These are phyloP conservation scores for Glarea lozoyensis DNA, from an alignment of 495 filamentous ascomycete genomes.

Conservation along the genomic window DNA sequence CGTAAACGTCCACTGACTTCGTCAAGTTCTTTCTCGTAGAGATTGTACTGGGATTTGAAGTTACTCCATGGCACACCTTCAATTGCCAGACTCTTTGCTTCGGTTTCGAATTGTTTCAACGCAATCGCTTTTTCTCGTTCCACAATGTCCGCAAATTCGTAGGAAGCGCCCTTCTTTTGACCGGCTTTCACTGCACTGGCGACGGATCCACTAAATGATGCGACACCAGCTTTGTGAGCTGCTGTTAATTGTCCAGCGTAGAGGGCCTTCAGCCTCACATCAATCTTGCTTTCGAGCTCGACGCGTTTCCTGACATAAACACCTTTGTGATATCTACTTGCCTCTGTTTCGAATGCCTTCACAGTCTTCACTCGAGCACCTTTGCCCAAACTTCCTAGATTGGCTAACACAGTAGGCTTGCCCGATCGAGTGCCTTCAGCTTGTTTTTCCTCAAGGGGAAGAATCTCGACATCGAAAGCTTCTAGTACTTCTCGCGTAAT, in stretches of 20 bases:
- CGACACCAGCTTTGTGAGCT: slow-evolving; percentile 80
- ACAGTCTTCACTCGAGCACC: slow-evolving; percentile 61
- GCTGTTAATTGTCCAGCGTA: slow-evolving; percentile 81
- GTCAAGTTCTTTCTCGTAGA: slow-evolving; percentile 72
- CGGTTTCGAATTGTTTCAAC: slow-evolving; percentile 64
- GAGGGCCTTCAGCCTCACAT: slow-evolving; percentile 74
- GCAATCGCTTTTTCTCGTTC: slow-evolving; percentile 68
- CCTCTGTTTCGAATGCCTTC: slow-evolving; percentile 79
- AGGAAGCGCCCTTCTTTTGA: slow-evolving; percentile 78
- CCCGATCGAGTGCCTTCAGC: slow-evolving; percentile 62
- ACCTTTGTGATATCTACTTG: slow-evolving; percentile 90
- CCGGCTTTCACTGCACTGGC: slow-evolving; percentile 66
- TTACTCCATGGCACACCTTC: slow-evolving; percentile 76
- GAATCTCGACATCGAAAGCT: slow-evolving; percentile 71
- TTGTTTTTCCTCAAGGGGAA: slow-evolving; percentile 80
- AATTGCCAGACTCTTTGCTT: slow-evolving; percentile 64
- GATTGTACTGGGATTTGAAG: slow-evolving; percentile 42
- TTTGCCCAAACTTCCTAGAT: slow-evolving; percentile 69
- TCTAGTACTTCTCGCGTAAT: slow-evolving; percentile 80
- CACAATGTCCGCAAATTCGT: slow-evolving; percentile 95
- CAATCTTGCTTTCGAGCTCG: slow-evolving; percentile 80
- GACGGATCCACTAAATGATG: slow-evolving; percentile 82
- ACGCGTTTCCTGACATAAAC: slow-evolving; percentile 78
- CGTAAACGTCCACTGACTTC: slow-evolving; percentile 74
- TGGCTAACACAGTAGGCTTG: slow-evolving; percentile 59